These are phyloP conservation scores for Serendipita sp. DNA, from an alignment of 768 basidiomycete species.

Conservation along the genomic window DNA sequence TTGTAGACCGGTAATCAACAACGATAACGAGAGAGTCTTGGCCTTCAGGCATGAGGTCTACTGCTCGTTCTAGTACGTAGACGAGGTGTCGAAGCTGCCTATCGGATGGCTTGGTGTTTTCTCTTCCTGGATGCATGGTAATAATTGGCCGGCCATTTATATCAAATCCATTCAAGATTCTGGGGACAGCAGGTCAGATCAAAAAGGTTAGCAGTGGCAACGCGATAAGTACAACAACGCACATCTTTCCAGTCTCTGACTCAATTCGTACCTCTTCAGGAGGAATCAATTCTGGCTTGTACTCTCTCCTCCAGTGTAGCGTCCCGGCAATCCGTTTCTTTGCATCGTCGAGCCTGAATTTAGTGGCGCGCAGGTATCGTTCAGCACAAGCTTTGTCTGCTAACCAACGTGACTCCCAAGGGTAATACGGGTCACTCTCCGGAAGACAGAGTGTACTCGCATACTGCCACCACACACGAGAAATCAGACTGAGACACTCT, in stretches of 20 bases:
- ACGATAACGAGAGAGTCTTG: conserved; percentile 73
- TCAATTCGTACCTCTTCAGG: conserved; percentile 65
- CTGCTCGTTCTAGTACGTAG: conserved; percentile 81
- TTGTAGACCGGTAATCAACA: conserved; percentile 74
- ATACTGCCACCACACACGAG: conserved; percentile 39
- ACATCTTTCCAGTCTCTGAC: conserved; percentile 82
- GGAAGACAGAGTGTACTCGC: conserved; percentile 50
- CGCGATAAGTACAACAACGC: conserved; percentile 16
- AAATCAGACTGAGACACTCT: neutral
- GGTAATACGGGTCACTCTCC: conserved; percentile 48
- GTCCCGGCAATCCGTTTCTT: conserved; percentile 66
- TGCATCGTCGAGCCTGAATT: conserved; percentile 66
- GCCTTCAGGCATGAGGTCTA: conserved; percentile 73
- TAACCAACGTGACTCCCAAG: conserved; percentile 70
- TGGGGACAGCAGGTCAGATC: conserved; percentile 17
- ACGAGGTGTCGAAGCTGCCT: conserved; percentile 76
- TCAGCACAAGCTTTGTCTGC: conserved; percentile 44
- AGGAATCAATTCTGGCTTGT: conserved; percentile 66
- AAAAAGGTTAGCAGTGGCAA: neutral
- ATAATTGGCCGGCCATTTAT: conserved; percentile 73
- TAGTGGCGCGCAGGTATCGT: conserved; percentile 73
- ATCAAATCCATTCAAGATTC: conserved; percentile 75
- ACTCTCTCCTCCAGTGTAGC: conserved; percentile 73
- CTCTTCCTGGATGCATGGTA: conserved; percentile 72
- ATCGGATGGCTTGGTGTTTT: conserved; percentile 65